Percentiles rank a stretch among this genome's conserved stretches.
Conservation (phyloP, 257 asterid genomes). For the Capsicum rhomboideum region DNA sequence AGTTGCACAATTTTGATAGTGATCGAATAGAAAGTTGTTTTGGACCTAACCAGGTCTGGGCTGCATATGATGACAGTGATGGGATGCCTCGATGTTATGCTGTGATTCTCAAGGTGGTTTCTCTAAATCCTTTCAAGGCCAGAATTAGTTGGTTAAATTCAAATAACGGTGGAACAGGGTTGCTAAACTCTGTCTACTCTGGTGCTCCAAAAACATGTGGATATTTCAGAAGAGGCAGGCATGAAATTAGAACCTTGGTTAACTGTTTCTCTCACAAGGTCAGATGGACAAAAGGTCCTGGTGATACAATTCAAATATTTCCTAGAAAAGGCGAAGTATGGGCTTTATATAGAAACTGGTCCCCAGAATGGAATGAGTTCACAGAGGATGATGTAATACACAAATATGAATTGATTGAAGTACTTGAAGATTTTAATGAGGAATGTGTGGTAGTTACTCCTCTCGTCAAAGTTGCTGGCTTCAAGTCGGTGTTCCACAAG, state of each 20-base stretch:
- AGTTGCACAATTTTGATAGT: conserved; percentile 51
- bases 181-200: conserved; percentile 31
- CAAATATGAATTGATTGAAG: conserved; percentile 56
- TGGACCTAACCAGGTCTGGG: conserved; percentile 59
- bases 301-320: conserved; percentile 38
- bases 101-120: conserved; percentile 46
- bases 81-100: conserved; percentile 74
- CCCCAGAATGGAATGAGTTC: conserved; percentile 66
- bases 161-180: conserved; percentile 19
- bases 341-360: conserved; percentile 77
- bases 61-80: conserved; percentile 58
- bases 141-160: conserved; percentile 51
- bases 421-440: conserved; percentile 60
- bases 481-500: conserved; percentile 51
- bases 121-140: conserved; percentile 49
- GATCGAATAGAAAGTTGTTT: conserved; percentile 38
- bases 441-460: conserved; percentile 53
- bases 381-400: conserved; percentile 37
- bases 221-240: conserved; percentile 35
- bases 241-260: conserved; percentile 24
- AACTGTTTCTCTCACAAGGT: conserved; percentile 58
- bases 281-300: conserved; percentile 25
- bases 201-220: conserved; percentile 50
- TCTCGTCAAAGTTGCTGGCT: conserved; percentile 56
- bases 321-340: conserved; percentile 64